phyloP scores from a whole-genome alignment of 139 green algal genomes.

The Coccomyxa sp. region DNA sequence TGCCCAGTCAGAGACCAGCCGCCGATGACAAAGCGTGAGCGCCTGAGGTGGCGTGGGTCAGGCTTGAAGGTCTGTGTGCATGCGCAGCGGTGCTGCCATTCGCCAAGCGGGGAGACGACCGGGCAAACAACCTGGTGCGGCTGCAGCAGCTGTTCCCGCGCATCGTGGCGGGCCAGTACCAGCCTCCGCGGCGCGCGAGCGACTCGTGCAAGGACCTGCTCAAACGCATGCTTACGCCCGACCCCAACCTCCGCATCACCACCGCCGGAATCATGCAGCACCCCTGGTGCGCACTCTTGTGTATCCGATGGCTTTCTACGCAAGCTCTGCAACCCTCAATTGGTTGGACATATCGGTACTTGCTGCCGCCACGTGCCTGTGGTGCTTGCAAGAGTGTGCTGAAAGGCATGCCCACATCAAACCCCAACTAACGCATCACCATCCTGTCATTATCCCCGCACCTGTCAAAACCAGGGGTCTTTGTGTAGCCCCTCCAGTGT shows the following conservation, averaged over 20 bases:
- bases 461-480: too few relatives aligned
- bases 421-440: too few relatives aligned
- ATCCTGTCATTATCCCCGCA: too few relatives aligned
- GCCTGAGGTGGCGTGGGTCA: too few relatives aligned
- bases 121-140: neutral
- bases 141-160: constrained; percentile 17
- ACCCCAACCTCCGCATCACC: neutral
- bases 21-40: too few relatives aligned
- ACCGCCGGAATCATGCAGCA: neutral
- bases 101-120: neutral
- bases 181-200: neutral
- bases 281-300: neutral
- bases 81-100: constrained; percentile 14
- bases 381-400: too few relatives aligned
- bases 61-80: neutral
- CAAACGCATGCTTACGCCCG: neutral
- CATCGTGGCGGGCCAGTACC: constrained; percentile 13
- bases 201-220: constrained; percentile 4
- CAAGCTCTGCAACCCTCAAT: neutral
- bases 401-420: too few relatives aligned
- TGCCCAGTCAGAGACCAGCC: too few relatives aligned
- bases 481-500: too few relatives aligned
- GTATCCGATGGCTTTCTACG: neutral
- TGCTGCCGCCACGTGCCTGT: neutral
- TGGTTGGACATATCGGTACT: neutral